A percentile compares a stretch with the other conserved stretches of the same genome.
Conservation (phyloP, 495 filamentous ascomycete genomes). For the Aspergillus carlsbadensis region DNA sequence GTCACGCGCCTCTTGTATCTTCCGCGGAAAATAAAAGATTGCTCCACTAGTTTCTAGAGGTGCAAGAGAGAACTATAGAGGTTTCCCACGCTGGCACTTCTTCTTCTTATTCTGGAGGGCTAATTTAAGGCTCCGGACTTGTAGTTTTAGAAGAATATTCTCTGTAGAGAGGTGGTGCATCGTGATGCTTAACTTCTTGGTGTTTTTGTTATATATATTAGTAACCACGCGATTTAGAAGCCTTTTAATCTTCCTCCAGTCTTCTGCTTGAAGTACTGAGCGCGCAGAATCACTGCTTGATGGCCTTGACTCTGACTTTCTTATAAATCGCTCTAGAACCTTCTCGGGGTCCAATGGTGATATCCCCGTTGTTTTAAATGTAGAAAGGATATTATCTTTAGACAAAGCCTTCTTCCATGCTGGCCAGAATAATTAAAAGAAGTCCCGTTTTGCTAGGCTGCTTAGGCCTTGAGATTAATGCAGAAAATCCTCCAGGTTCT, state of each 20-base stretch:
- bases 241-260: neutral
- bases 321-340: too few species aligned
- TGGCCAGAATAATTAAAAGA: too few species aligned
- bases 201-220: neutral
- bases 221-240: neutral
- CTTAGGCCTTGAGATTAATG: too few species aligned
- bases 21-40: neutral
- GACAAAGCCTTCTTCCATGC: too few species aligned
- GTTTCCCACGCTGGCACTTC: too few species aligned
- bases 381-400: too few species aligned
- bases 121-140: neutral
- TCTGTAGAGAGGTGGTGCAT: neutral
- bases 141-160: neutral
- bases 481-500: too few species aligned
- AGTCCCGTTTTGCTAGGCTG: too few species aligned
- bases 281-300: neutral
- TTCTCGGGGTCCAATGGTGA: neutral
- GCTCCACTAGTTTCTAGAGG: neutral
- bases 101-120: neutral
- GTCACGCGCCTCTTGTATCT: conserved; percentile 5
- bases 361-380: too few species aligned
- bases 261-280: neutral
- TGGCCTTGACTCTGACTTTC: too few species aligned
- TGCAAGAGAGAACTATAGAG: neutral
- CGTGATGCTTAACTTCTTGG: neutral